Percentiles rank a stretch among this genome's conserved stretches.
These are phyloP conservation scores for Vickermania spadyakhi DNA, from an alignment of 208 protist species.

Conservation along the genomic window DNA sequence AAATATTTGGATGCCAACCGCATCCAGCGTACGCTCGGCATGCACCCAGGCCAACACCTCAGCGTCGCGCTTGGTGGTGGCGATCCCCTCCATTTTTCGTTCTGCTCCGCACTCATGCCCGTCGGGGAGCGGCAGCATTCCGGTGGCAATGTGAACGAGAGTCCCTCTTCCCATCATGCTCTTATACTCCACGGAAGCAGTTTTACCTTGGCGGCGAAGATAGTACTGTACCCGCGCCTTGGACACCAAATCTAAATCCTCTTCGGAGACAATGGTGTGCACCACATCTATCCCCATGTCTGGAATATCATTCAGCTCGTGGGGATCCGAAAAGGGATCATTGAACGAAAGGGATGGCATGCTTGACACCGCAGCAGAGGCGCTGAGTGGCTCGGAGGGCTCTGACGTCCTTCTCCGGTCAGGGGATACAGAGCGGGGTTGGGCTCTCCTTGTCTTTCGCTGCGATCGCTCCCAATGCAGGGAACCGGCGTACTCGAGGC, in stretches of 20 bases:
- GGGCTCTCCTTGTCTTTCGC: constrained; percentile 7
- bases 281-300: constrained; percentile 38
- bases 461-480: constrained; percentile 53
- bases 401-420: background rate
- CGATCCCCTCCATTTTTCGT: constrained; percentile 36
- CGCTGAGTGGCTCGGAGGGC: background rate
- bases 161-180: constrained; percentile 10
- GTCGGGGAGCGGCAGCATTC: constrained; percentile 2
- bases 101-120: background rate
- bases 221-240: constrained; percentile 77
- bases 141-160: constrained; percentile 24
- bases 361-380: background rate
- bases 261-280: background rate
- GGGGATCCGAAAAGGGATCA: background rate
- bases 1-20: constrained; percentile 61
- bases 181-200: constrained; percentile 7
- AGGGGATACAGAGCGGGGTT: constrained; percentile 3
- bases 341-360: background rate
- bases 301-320: constrained; percentile 14
- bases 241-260: constrained; percentile 28
- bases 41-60: constrained; percentile 88
- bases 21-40: constrained; percentile 72
- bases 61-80: constrained; percentile 69
- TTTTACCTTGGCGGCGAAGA: constrained; percentile 23
- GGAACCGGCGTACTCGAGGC: constrained; percentile 42